Conservation (phyloP, 192 early-diverging fungal species). For the Jimgerdemannia flammicorona region DNA sequence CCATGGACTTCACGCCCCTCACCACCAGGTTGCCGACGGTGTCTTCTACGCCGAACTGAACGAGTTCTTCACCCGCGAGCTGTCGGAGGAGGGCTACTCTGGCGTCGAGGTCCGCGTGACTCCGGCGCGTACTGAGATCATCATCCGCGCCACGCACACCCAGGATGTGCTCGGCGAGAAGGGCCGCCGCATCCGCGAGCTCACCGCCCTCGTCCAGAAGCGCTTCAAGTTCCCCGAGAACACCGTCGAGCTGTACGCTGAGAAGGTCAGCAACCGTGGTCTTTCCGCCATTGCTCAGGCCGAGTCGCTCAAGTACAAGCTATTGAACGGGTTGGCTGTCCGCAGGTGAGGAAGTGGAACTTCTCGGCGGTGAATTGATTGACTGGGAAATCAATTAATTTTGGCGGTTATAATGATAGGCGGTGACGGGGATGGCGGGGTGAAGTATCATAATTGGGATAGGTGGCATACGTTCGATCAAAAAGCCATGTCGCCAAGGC, state of each 20-base stretch:
- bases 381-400: too few species aligned
- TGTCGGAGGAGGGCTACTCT: constrained; percentile 97
- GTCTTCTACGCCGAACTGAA: constrained; percentile 99
- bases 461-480: neutral
- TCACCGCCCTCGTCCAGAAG: constrained; percentile 98
- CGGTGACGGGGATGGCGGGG: too few species aligned
- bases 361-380: neutral
- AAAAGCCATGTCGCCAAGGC: neutral
- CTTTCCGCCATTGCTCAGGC: constrained; percentile 98
- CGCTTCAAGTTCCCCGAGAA: constrained; percentile 99
- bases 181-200: constrained; percentile 97
- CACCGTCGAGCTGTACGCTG: constrained; percentile 98
- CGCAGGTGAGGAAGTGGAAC: constrained; percentile 50
- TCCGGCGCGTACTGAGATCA: constrained; percentile 98
- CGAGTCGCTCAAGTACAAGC: constrained; percentile 98
- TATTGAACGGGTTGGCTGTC: constrained; percentile 94
- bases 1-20: neutral
- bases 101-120: constrained; percentile 99
- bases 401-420: too few species aligned
- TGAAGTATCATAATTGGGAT: neutral
- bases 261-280: constrained; percentile 96
- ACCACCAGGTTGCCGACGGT: constrained; percentile 94
- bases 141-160: constrained; percentile 98
- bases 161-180: constrained; percentile 98
- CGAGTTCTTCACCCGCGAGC: constrained; percentile 97